Evolutionary conservation across 2,329 filamentous ascomycete genomes (phyloP), one percentile per base, ranked within the genome.

Genomic region (Fusarium verticillioides): DNA sequence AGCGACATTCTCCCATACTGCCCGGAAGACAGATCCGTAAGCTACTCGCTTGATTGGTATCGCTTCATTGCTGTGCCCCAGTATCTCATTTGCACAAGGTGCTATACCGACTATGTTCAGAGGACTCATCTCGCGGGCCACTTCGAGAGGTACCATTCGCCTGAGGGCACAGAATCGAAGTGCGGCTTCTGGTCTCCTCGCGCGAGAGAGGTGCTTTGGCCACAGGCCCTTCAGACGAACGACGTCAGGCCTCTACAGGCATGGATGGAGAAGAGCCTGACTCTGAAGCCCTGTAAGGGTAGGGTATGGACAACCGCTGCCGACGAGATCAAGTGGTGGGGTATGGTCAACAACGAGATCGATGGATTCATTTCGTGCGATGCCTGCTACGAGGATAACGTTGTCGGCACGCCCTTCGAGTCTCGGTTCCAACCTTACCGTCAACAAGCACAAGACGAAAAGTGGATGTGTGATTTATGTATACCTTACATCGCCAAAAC

Each of bases 11-110:
- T 81, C 1, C 68, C 73, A 7, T 78, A 72, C 18, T 83, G 82
- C 30, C 78, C 81, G 2, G 76, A 79, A 40, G 26, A 52, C 2
- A 77, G 80, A 19, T 23, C 54, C 1, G 67, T 83, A 1, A 69
- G 73, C 26, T 83, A 82, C 44, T 64, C 73, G 0, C 70, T 80
- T 2, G 77, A 76, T n/a, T 84, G 82, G 79, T 81, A 83, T 52
- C 75, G 70, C 3, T 53, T 79, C 3, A 63, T 69, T 4, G 75
- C 77, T 7, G 39, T 76, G 6, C 78, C 81, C 0, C 71, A 77
- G 4, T 84, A 80, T 30, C 63, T 80, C 7, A 76, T 85, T 39
- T 87, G 85, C 69, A 83, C 83, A 4, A 75, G 79, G 28, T 87
- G 85, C 69, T 82, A 84, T 39, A 78, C 79, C 10, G 81, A 83